Percentiles rank a stretch among this genome's conserved stretches.
These are phyloP conservation scores for Papilionanthe hybrid DNA, from an alignment of 116 monocot species.

Conservation along the genomic window DNA sequence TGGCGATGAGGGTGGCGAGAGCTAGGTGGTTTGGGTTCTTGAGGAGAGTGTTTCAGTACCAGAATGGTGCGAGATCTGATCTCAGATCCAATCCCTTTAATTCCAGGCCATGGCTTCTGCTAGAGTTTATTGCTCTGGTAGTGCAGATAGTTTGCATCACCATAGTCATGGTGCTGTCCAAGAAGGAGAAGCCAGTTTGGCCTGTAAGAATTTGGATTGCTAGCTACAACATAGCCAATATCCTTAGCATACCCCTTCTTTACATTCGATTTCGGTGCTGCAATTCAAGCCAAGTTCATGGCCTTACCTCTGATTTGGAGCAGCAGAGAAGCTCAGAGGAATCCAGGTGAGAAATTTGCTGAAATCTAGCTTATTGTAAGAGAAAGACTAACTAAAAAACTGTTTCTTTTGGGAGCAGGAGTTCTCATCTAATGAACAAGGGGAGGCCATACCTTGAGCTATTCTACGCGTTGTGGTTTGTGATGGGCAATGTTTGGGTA, in stretches of 20 bases:
- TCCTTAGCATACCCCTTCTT: slow-evolving; percentile 62
- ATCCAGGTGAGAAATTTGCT: slow-evolving; percentile 31
- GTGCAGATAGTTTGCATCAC: slow-evolving; percentile 43
- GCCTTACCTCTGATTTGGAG: slow-evolving; percentile 24
- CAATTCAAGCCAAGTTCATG: neutral
- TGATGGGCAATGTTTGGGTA: slow-evolving; percentile 97
- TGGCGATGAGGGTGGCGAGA: slow-evolving; percentile 47
- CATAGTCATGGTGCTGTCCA: slow-evolving; percentile 25
- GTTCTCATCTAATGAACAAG: slow-evolving; percentile 60
- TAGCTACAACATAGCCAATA: slow-evolving; percentile 61
- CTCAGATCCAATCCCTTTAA: slow-evolving; percentile 66
- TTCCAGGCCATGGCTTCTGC: slow-evolving; percentile 48
- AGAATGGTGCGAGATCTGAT: slow-evolving; percentile 69
- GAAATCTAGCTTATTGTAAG: neutral
- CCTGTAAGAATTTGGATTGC: slow-evolving; percentile 62
- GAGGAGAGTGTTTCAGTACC: slow-evolving; percentile 69
- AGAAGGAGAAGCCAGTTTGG: slow-evolving; percentile 63
- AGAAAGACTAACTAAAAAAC: neutral
- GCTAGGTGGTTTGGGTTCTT: slow-evolving; percentile 80
- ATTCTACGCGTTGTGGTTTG: slow-evolving; percentile 86
- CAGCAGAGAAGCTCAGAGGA: slow-evolving; percentile 33
- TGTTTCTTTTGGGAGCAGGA: slow-evolving; percentile 20
- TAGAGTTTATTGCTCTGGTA: slow-evolving; percentile 39
- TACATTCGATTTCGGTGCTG: slow-evolving; percentile 52
- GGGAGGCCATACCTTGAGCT: slow-evolving; percentile 59